Conservation (phyloP, 208 protist species). For the Wallacemonas sp. region DNA sequence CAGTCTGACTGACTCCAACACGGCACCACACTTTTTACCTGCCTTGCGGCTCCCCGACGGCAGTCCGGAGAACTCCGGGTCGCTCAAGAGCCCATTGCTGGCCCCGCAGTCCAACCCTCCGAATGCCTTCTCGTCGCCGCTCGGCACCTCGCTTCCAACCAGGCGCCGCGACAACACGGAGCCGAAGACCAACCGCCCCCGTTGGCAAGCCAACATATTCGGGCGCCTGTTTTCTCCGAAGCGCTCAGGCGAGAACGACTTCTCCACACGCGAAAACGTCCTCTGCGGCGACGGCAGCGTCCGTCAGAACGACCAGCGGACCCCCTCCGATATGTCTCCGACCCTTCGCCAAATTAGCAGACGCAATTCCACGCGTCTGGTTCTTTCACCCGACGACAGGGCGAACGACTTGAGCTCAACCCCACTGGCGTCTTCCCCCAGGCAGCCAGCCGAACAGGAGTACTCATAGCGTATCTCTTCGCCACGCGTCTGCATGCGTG, state of each 20-base stretch:
- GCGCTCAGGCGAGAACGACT: not conserved
- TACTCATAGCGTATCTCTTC: no score
- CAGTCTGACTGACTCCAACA: not conserved
- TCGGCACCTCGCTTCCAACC: not conserved
- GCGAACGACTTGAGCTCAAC: no score
- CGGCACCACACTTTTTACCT: not conserved
- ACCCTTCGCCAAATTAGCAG: no score
- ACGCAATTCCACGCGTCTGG: no score
- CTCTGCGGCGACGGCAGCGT: not conserved
- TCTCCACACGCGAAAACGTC: not conserved
- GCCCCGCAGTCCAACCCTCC: not conserved
- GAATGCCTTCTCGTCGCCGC: not conserved
- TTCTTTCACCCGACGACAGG: no score
- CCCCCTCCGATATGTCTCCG: no score
- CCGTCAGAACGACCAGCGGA: no score
- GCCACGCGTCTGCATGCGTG: no score
- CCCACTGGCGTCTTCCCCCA: no score
- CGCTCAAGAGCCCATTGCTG: not conserved
- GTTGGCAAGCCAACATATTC: not conserved
- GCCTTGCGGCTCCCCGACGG: not conserved
- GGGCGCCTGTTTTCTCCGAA: constrained; percentile 2
- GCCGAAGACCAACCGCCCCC: not conserved
- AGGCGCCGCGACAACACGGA: not conserved
- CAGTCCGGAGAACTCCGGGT: not conserved
- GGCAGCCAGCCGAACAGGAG: no score